A percentile compares a stretch with the other conserved stretches of the same genome.
phyloP scores from a whole-genome alignment of 1,284 basidiomycete species.

The Cryptococcus sp. region DNA sequence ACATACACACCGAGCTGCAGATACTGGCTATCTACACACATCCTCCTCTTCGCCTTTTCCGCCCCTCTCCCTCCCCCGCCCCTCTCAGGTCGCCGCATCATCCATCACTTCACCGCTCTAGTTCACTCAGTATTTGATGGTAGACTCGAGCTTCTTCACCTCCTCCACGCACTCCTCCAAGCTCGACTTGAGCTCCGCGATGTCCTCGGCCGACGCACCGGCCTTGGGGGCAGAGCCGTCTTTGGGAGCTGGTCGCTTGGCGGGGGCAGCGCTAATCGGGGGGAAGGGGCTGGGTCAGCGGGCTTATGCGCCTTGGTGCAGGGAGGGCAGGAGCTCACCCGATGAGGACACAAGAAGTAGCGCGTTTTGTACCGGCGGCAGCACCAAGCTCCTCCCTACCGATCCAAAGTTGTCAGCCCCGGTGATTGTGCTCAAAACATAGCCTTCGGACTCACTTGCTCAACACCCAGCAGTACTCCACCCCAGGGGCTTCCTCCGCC shows the following conservation, averaged over 20 bases:
- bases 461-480: constrained; percentile 73
- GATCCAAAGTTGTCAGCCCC: background rate
- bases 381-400: constrained; percentile 88
- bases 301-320: too few relatives aligned
- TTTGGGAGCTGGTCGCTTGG: constrained; percentile 37
- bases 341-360: constrained; percentile 96
- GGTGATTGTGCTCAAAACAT: background rate
- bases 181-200: constrained; percentile 59
- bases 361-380: constrained; percentile 94
- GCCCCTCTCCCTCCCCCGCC: background rate
- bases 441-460: constrained; percentile 46
- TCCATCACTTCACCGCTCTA: background rate
- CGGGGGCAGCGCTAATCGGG: constrained; percentile 44
- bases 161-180: constrained; percentile 76
- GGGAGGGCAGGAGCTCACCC: constrained; percentile 35
- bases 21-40: constrained; percentile 1
- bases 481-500: constrained; percentile 81
- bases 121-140: constrained; percentile 18
- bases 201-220: constrained; percentile 60
- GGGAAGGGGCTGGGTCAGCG: background rate
- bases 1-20: constrained; percentile 14
- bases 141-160: constrained; percentile 64
- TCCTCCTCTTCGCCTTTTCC: background rate
- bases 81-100: background rate
- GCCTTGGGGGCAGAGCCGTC: constrained; percentile 59